These are phyloP conservation scores for Microcos paniculata DNA, from an alignment of 345 rosid species.

Conservation along the genomic window DNA sequence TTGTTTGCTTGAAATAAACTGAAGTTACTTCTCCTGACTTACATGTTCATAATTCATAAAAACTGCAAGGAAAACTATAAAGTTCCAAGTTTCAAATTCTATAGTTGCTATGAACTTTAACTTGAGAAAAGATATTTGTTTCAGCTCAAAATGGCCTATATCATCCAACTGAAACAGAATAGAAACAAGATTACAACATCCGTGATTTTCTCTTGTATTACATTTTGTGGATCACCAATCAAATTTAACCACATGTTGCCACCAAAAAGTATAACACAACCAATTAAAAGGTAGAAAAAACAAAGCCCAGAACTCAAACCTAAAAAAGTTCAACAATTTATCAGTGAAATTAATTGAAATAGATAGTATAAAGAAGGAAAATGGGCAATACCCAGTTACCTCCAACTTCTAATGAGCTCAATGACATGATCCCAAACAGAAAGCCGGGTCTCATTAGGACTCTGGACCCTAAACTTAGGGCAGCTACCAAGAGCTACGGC, in stretches of 20 bases:
- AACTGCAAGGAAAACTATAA: neutral
- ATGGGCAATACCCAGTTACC: slow-evolving; percentile 37
- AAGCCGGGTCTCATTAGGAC: slow-evolving; percentile 50
- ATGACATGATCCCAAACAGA: slow-evolving; percentile 71
- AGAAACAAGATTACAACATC: neutral
- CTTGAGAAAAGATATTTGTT: neutral
- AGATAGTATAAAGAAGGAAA: neutral
- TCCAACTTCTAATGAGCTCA: slow-evolving; percentile 57
- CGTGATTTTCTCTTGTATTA: neutral
- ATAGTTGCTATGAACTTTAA: neutral
- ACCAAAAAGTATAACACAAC: neutral
- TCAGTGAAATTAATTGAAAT: neutral
- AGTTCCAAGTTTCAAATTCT: neutral
- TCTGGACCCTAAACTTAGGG: slow-evolving; percentile 85
- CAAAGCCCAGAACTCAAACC: neutral
- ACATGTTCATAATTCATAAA: neutral
- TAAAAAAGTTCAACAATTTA: neutral
- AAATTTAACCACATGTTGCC: neutral
- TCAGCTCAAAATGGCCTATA: neutral
- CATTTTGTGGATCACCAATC: neutral
- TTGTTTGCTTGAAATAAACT: neutral
- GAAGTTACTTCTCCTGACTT: neutral
- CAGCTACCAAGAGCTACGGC: slow-evolving; percentile 95
- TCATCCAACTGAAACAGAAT: neutral
- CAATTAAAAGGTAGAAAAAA: neutral